A percentile compares a stretch with the other conserved stretches of the same genome.
Evolutionary conservation across 2,329 filamentous ascomycete species (phyloP).

Genomic region (Dothideomycetidae sp.): DNA sequence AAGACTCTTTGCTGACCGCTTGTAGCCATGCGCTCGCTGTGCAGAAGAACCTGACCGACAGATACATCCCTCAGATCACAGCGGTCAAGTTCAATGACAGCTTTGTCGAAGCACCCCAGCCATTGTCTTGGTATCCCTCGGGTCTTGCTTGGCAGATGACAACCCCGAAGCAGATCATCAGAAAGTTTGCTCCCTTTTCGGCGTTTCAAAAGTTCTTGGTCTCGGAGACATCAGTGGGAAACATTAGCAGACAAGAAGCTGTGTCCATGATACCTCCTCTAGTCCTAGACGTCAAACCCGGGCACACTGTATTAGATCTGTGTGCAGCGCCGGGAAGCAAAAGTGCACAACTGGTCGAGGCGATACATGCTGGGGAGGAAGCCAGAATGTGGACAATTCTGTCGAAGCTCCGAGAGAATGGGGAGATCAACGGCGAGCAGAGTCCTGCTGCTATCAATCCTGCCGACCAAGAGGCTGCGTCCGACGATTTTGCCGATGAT

Average conservation of each 20-base stretch:
- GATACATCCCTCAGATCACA: slow-evolving; percentile 82
- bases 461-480: slow-evolving; percentile 16
- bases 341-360: slow-evolving; percentile 85
- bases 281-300: slow-evolving; percentile 77
- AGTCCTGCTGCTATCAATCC: slow-evolving; percentile 31
- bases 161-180: slow-evolving; percentile 88
- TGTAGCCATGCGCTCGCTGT: slow-evolving; percentile 77
- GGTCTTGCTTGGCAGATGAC: slow-evolving; percentile 96
- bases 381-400: slow-evolving; percentile 62
- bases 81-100: slow-evolving; percentile 72
- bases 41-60: slow-evolving; percentile 70
- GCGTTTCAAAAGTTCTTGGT: slow-evolving; percentile 97
- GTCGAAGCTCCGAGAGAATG: slow-evolving; percentile 48
- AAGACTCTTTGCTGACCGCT: slow-evolving; percentile 10
- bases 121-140: slow-evolving; percentile 87
- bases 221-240: slow-evolving; percentile 90
- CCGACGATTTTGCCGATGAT: slow-evolving; percentile 50
- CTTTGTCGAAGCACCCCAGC: slow-evolving; percentile 64
- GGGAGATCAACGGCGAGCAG: slow-evolving; percentile 31
- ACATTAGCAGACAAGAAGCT: slow-evolving; percentile 93
- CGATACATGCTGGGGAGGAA: slow-evolving; percentile 87
- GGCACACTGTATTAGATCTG: slow-evolving; percentile 88
- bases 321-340: slow-evolving; percentile 97
- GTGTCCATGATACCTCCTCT: slow-evolving; percentile 98
- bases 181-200: slow-evolving; percentile 85